Evolutionary conservation across 148 eudicot species (phyloP).

Genomic region (Vaccinium macrocarpon): DNA sequence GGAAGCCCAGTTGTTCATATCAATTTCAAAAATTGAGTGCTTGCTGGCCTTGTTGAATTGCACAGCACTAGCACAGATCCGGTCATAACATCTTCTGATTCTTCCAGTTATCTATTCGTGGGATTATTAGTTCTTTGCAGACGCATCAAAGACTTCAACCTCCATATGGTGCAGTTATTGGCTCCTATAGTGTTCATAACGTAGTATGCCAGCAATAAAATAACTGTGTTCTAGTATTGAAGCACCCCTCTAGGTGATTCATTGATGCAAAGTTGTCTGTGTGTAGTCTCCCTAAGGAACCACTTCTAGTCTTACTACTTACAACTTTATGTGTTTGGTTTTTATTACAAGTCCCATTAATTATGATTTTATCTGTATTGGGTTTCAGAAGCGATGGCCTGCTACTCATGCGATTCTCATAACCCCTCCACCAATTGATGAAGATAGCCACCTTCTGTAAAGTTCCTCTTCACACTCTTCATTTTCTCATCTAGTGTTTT

Average conservation of each 20-base stretch:
- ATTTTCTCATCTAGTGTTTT: background rate
- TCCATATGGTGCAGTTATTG: background rate
- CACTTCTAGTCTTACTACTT: background rate
- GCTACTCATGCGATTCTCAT: slow-evolving; percentile 43
- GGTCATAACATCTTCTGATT: background rate
- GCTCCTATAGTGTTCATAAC: background rate
- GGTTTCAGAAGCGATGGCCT: slow-evolving; percentile 66
- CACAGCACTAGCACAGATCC: background rate
- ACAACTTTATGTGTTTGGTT: background rate
- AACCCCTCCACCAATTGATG: slow-evolving; percentile 93
- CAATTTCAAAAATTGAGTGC: background rate
- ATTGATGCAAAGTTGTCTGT: background rate
- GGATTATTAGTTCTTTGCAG: background rate
- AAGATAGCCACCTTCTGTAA: slow-evolving; percentile 65
- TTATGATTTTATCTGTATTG: slow-evolving; percentile 6
- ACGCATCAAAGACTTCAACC: background rate
- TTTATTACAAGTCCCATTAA: background rate
- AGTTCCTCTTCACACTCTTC: slow-evolving; percentile 1
- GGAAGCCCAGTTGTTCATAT: background rate
- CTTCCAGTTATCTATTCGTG: background rate
- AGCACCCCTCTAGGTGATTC: background rate
- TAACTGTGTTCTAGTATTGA: background rate
- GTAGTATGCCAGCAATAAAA: background rate
- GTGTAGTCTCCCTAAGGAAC: background rate
- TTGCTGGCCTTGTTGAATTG: background rate